Evolutionary conservation across 805 yeast species (phyloP), one percentile per base, ranked within the genome.

Genomic region (Wickerhamiella siamensis): DNA sequence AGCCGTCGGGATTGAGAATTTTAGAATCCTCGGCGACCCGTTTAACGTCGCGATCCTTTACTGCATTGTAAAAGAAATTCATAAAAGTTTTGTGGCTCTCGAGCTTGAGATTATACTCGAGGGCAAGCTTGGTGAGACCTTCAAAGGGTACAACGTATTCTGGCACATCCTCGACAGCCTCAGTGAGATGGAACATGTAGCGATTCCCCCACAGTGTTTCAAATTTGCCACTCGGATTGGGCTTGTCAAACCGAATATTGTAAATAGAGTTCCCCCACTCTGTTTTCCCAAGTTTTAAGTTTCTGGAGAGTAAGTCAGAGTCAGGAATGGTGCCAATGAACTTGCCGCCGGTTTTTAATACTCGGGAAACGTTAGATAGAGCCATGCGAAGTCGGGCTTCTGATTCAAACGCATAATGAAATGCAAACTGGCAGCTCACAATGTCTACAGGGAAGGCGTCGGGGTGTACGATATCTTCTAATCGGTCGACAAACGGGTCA

Each of bases 61-160:
- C 81, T 32, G 83, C 87, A 51, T 77, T 77, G 36, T 76, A 77
- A 63, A 84, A 91, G 54, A 86, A 73, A 37, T 84, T 86, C 49
- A 79, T 71, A 52, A 91, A 88, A 40, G 82, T 78, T 66, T 77
- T 77, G 53, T 78, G 78, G 51, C 74, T 74, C 45, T 78, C 71
- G 44, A 91, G 62, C 43, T 75, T 79, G 47, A 88, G 61, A 12
- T 83, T 83, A 58, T 76, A 82, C 44, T 84, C 93, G 55, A 79
- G 83, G 35, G 95, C 93, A 42, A 88, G 62, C 43, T 79, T 74
- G 59, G 94, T 70, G 44, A 91, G 73, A 1, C 78, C 73, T 54
- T 88, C 96, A 60, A 91, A 86, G 1, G 96, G 97, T 5, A 91
- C 95, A 4, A 91, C 93, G 54, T 81, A 91, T 56, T 91, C 99